Evolutionary conservation across 257 asterid genomes (phyloP), one percentile per base, ranked within the genome.

Genomic region (Asclepias syriaca): DNA sequence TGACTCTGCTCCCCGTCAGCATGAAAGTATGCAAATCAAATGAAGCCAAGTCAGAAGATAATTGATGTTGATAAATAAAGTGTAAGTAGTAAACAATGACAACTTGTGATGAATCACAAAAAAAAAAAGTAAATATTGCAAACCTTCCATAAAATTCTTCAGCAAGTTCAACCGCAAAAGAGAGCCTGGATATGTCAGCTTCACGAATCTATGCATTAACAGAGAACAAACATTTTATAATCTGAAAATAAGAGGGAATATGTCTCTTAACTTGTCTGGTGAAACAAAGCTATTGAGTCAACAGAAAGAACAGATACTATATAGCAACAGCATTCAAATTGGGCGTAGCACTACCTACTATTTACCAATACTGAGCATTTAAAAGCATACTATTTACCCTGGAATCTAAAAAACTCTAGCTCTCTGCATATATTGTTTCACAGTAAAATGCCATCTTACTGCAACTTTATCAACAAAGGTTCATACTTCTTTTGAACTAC

Each of bases 71-170:
- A 79, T 63, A 75, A 66, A 55, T 59, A 72, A 66, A 69, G 58
- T 22, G 77, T 49, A 71, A 77, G 40, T 51, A 66, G 50, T 11
- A 39, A 21, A 19, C 8, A 43, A 65, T 37, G 73, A 32, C 43
- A 65, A 66, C 66, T 27, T 40, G 19, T 45, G 72, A 63, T 15
- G 57, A 61, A 39, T 53, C 21, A 64, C 46, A 60, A 27, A 51
- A 71, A 79, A 29, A 72, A 48, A 71, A 79, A 18, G 72, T 54
- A 46, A 65, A 29, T 72, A 49, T 68, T 60, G 75, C 85, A 65
- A 65, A 92, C 99, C 99, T 95, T 80, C 98, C 98, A 72, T 95
- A 92, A 72, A 95, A 95, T 79, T 95, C 99, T 87, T 92, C 99
- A 77, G 99, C 99, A 69, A 95, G 97, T 83, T 95, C 99, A 85